Conservation (phyloP, 202 grass and related monocot genomes). For the Musa balbisiana region DNA sequence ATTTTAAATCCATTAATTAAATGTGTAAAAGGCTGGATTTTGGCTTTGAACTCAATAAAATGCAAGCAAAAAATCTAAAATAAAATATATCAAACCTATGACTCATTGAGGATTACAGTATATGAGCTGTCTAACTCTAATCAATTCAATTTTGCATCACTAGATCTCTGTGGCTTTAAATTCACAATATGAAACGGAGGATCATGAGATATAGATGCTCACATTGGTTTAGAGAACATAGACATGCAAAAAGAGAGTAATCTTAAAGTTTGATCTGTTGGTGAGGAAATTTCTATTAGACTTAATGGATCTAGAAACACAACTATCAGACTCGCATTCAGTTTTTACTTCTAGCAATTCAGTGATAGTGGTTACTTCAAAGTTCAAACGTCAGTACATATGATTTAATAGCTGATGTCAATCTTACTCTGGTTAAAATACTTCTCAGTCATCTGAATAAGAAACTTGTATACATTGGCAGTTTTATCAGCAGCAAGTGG, state of each 20-base stretch:
- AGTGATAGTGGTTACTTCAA: not conserved
- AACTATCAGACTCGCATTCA: no score
- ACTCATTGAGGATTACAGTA: no score
- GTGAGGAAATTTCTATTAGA: not conserved
- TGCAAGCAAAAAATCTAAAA: not conserved
- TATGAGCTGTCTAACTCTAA: not conserved
- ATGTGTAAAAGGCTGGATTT: not conserved
- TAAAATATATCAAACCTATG: not conserved
- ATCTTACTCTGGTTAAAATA: not conserved
- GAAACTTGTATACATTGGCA: not conserved
- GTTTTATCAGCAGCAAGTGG: slow-evolving; percentile 13
- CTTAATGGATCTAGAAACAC: not conserved
- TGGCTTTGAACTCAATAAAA: not conserved
- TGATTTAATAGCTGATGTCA: not conserved
- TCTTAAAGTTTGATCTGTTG: not conserved
- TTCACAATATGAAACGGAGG: not conserved
- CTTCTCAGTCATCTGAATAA: not conserved
- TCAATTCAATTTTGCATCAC: not conserved
- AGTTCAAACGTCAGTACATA: not conserved
- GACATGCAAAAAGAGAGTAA: not conserved
- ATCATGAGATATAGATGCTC: not conserved
- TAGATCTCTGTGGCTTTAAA: not conserved
- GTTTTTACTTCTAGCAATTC: no score
- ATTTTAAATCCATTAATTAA: not conserved
- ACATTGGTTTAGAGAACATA: not conserved